These are phyloP conservation scores for Vigna angularis DNA, from an alignment of 306 rosid species.

Conservation along the genomic window DNA sequence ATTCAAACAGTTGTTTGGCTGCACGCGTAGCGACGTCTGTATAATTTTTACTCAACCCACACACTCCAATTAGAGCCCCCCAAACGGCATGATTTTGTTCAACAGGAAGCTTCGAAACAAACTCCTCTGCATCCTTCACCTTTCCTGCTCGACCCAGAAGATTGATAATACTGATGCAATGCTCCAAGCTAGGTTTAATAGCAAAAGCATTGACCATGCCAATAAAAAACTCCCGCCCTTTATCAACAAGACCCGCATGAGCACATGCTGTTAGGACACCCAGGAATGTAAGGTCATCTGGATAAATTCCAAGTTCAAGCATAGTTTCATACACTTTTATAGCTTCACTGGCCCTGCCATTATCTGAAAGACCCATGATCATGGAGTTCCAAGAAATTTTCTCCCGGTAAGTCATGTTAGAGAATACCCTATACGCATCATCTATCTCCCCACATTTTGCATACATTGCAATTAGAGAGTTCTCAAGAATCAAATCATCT, in stretches of 20 bases:
- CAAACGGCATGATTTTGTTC: conserved; percentile 65
- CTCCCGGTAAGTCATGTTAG: conserved; percentile 63
- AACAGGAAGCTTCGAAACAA: conserved; percentile 66
- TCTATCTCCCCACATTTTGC: conserved; percentile 81
- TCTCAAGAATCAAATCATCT: conserved; percentile 65
- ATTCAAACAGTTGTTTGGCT: conserved; percentile 58
- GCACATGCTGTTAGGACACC: conserved; percentile 76
- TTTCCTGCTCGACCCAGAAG: conserved; percentile 80
- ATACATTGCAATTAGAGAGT: conserved; percentile 81
- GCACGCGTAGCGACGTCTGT: conserved; percentile 60
- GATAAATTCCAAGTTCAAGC: conserved; percentile 58
- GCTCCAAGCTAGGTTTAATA: conserved; percentile 71
- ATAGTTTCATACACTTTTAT: conserved; percentile 59
- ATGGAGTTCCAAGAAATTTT: conserved; percentile 77
- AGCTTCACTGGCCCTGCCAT: conserved; percentile 59
- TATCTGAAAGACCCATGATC: conserved; percentile 72
- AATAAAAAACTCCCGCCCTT: conserved; percentile 60
- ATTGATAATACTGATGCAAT: conserved; percentile 70
- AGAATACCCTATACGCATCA: conserved; percentile 61
- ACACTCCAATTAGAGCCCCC: conserved; percentile 79
- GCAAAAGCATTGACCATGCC: conserved; percentile 58
- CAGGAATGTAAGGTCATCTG: conserved; percentile 69
- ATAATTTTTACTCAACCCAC: conserved; percentile 56
- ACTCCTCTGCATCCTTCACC: conserved; percentile 68
- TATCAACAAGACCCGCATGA: conserved; percentile 65